Conservation (phyloP, 2,329 filamentous ascomycete genomes). For the Fusarium robinianum region DNA sequence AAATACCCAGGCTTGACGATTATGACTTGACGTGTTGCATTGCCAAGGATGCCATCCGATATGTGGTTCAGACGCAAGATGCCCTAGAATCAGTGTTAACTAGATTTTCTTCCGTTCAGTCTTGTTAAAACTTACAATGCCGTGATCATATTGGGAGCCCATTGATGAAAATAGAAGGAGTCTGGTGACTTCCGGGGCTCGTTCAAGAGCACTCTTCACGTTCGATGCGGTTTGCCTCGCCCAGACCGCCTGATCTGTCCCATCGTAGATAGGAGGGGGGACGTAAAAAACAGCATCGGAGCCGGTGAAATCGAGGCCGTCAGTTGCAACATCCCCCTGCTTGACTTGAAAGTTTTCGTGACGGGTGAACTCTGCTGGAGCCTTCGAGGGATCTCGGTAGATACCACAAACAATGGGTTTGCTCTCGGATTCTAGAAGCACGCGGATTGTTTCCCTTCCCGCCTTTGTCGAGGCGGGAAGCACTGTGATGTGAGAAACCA, state of each 20-base stretch:
- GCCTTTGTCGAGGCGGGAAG: conserved; percentile 42
- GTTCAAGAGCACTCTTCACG: conserved; percentile 26
- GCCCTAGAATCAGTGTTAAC: too few species aligned
- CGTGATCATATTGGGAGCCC: conserved; percentile 37
- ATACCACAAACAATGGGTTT: conserved; percentile 35
- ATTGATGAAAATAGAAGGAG: conserved; percentile 39
- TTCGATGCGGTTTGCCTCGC: conserved; percentile 28
- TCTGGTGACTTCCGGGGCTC: conserved; percentile 5
- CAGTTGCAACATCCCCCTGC: conserved; percentile 39
- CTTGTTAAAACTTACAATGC: conserved; percentile 34
- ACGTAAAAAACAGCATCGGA: conserved; percentile 42
- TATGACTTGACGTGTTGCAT: conserved; percentile 25
- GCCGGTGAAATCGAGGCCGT: conserved; percentile 36
- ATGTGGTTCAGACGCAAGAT: conserved; percentile 32
- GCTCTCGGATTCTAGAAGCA: conserved; percentile 29
- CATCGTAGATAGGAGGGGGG: conserved; percentile 39
- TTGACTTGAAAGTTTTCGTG: conserved; percentile 38
- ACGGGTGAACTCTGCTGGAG: conserved; percentile 36
- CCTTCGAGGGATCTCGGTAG: conserved; percentile 39
- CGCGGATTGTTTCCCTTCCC: conserved; percentile 38
- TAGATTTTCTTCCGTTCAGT: background rate
- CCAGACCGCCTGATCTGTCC: conserved; percentile 30
- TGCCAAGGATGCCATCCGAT: conserved; percentile 27
- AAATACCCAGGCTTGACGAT: conserved; percentile 32
- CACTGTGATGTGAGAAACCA: conserved; percentile 39